phyloP scores from a whole-genome alignment of 805 yeast species.

The Kuraishia floccosa region DNA sequence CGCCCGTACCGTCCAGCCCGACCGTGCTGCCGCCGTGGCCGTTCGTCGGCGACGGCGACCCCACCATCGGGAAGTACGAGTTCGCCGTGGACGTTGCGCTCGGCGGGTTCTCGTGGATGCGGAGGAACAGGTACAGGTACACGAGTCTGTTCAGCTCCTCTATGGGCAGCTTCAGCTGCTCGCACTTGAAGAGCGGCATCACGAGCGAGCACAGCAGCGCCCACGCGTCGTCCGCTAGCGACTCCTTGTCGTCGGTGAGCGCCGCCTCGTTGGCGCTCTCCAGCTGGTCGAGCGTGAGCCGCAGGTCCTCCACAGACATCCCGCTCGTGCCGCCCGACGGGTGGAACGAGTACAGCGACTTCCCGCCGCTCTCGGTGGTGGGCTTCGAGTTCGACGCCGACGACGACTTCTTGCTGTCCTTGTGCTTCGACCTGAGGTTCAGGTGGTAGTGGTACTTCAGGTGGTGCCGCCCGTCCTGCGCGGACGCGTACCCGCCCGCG shows the following conservation, averaged over 20 bases:
- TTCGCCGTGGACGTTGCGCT: not conserved
- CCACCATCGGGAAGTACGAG: too few species aligned
- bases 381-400: slow-evolving; percentile 24
- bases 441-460: slow-evolving; percentile 16
- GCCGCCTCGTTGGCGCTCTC: slow-evolving; percentile 17
- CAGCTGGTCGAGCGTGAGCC: slow-evolving; percentile 16
- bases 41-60: not conserved
- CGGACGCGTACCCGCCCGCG: too few species aligned
- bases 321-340: slow-evolving; percentile 13
- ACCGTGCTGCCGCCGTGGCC: not conserved
- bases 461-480: too few species aligned
- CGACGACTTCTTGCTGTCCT: slow-evolving; percentile 22
- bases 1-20: not conserved
- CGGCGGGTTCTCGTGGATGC: slow-evolving; percentile 5
- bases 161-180: slow-evolving; percentile 35
- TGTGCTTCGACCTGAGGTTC: slow-evolving; percentile 13
- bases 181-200: slow-evolving; percentile 37
- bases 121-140: slow-evolving; percentile 17
- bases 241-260: slow-evolving; percentile 22
- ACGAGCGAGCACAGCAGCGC: slow-evolving; percentile 27
- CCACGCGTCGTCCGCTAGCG: slow-evolving; percentile 39
- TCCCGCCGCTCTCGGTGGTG: slow-evolving; percentile 16
- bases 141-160: slow-evolving; percentile 46
- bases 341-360: slow-evolving; percentile 23
- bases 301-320: slow-evolving; percentile 15